These are phyloP conservation scores for Ustilago lituana DNA, from an alignment of 1,284 basidiomycete genomes.

Conservation along the genomic window DNA sequence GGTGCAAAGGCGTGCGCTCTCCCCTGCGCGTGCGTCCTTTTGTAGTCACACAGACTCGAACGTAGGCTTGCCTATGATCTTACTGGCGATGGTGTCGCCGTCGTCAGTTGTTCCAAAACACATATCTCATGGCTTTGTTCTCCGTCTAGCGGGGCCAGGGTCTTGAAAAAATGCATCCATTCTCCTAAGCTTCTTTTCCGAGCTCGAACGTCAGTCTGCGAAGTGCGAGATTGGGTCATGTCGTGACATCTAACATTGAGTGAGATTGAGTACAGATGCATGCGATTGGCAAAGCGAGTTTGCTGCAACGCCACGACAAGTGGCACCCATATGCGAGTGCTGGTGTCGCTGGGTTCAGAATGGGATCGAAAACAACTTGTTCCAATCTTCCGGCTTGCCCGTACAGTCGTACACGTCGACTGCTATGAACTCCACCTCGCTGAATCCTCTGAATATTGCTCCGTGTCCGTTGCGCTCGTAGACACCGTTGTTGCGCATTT, in stretches of 20 bases:
- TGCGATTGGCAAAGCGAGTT: no score
- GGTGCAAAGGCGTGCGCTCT: not conserved
- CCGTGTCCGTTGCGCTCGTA: not conserved
- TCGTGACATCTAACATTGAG: no score
- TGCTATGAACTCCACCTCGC: slow-evolving; percentile 5
- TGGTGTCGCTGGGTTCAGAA: not conserved
- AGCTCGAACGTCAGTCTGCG: no score
- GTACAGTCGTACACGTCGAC: slow-evolving; percentile 37
- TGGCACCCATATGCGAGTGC: no score
- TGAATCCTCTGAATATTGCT: slow-evolving; percentile 6
- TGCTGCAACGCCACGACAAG: no score
- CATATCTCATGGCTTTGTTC: slow-evolving; percentile 2
- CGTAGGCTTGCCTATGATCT: slow-evolving; percentile 1
- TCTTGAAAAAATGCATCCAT: slow-evolving; percentile 10
- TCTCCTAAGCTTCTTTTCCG: not conserved
- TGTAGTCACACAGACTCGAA: slow-evolving; percentile 1
- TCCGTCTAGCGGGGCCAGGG: not conserved
- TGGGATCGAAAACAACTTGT: slow-evolving; percentile 11
- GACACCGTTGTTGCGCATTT: slow-evolving; percentile 6
- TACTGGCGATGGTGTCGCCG: not conserved
- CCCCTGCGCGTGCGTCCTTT: not conserved
- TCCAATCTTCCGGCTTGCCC: slow-evolving; percentile 23
- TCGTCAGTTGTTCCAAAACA: slow-evolving; percentile 21
- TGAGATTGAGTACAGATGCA: no score
- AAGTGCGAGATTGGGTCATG: no score